phyloP scores from a whole-genome alignment of 2,329 filamentous ascomycete species.

The Pleomassaria siparia region DNA sequence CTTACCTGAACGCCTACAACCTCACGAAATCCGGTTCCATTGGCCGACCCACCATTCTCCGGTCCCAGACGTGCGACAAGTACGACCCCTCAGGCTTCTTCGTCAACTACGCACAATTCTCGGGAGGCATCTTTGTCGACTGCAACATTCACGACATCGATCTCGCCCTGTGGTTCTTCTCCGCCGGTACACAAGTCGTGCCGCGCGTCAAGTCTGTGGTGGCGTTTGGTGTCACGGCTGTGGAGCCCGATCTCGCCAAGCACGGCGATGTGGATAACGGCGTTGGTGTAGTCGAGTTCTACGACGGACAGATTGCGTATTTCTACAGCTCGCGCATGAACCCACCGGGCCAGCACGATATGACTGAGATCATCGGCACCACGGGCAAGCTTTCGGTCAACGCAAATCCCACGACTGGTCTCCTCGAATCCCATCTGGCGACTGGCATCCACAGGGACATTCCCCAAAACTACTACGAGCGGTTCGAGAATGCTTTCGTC shows the following conservation, averaged over 20 bases:
- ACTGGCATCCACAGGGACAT: constrained; percentile 61
- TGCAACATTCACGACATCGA: constrained; percentile 72
- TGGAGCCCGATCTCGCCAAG: constrained; percentile 59
- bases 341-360: constrained; percentile 67
- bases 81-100: constrained; percentile 68
- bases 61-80: constrained; percentile 68
- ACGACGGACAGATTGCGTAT: constrained; percentile 63
- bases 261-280: constrained; percentile 65
- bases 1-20: constrained; percentile 61
- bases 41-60: constrained; percentile 61
- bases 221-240: constrained; percentile 60
- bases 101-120: constrained; percentile 65
- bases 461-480: constrained; percentile 63
- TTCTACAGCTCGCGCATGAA: constrained; percentile 68
- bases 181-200: constrained; percentile 19
- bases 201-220: constrained; percentile 58
- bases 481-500: constrained; percentile 66
- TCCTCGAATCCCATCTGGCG: constrained; percentile 58
- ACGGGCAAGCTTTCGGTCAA: constrained; percentile 65
- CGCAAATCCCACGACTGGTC: constrained; percentile 56
- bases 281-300: constrained; percentile 67
- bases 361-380: constrained; percentile 68
- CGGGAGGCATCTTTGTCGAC: constrained; percentile 71
- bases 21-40: constrained; percentile 58
- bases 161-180: constrained; percentile 64